Evolutionary conservation across 129 eudicot genomes (phyloP), one percentile per base, ranked within the genome.

Genomic region (Centrapalus pauciflorus): DNA sequence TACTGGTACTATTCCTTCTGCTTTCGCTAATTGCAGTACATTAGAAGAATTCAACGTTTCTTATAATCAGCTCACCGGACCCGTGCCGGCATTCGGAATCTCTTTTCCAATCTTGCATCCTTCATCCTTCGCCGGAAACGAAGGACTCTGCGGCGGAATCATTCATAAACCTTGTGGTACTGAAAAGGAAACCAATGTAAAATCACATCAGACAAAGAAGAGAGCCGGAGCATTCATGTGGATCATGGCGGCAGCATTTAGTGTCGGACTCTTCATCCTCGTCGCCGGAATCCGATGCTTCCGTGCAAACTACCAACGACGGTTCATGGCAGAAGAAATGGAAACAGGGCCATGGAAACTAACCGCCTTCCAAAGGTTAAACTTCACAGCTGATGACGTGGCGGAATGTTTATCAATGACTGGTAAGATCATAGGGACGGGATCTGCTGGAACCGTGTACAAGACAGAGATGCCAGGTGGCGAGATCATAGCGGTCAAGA

Each of bases 381-480:
- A 84, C 25, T 94, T 94, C 79, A 86, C 97, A 1, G 97, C 95
- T 0, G 90, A 89, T 57, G 97, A 94, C 38, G 90, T 94, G 21
- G 69, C 88, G 17, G 97, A 94, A 49, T 80, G 90, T 12, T 69
- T 94, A 17, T 48, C 91, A 5, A 80, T 79, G 86, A 84, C 84
- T 1, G 96, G 89, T 21, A 83, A 82, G 82, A 83, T 94, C 52
- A 37, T 94, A 9, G 99, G 99, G 61, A 86, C 85, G 71, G 99
- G 99, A 50, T 77, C 97, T 32, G 69, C 99, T 0, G 99, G 99
- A 32, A 87, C 99, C 0, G 99, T 94, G 4, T 89, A 94, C 80
- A 89, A 87, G 64, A 88, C 97, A 3, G 95, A 89, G 59, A 84
- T 94, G 99, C 95, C 97, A 54, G 81, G 88, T 71, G 99, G 99